Percentiles rank a stretch among this genome's conserved stretches.
phyloP scores from a whole-genome alignment of 139 green algal species.

The Auxenochlorella pyrenoidosa region DNA sequence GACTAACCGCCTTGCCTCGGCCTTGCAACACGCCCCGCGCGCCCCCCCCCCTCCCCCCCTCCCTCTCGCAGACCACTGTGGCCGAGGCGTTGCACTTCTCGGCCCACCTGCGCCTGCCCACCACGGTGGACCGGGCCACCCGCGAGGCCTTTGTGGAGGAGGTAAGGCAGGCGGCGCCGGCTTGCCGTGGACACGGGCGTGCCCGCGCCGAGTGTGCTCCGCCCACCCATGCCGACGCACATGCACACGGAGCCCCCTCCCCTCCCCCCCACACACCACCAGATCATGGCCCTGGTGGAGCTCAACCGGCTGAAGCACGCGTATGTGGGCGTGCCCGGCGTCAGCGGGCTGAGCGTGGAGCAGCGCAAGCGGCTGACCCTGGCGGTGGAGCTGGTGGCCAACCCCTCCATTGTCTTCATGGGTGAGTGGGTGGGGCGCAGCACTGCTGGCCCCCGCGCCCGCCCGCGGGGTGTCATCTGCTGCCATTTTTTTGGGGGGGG shows the following conservation, averaged over 20 bases:
- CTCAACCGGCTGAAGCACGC: constrained; percentile 46
- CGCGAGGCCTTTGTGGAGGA: constrained; percentile 58
- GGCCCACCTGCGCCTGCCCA: constrained; percentile 61
- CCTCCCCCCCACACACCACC: not conserved
- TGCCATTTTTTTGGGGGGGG: too few species aligned
- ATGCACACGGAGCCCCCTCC: not conserved
- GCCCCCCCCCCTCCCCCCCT: not conserved
- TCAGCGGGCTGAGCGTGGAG: constrained; percentile 57
- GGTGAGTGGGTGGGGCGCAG: not conserved
- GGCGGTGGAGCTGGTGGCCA: constrained; percentile 64
- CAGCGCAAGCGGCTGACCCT: constrained; percentile 70
- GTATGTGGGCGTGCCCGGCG: constrained; percentile 56
- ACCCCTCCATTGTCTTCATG: constrained; percentile 45
- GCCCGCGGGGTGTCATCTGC: too few species aligned
- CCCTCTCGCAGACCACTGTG: constrained; percentile 51
- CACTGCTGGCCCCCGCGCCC: too few species aligned
- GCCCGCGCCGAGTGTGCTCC: too few species aligned
- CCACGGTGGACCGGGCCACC: constrained; percentile 33
- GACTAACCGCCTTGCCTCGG: too few species aligned
- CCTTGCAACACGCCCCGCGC: not conserved
- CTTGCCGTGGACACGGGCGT: too few species aligned
- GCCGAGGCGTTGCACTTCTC: constrained; percentile 58
- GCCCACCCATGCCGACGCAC: too few species aligned
- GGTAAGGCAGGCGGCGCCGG: not conserved
- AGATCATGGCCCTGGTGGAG: constrained; percentile 70